Percentiles rank a stretch among this genome's conserved stretches.
Conservation (phyloP, 345 rosid genomes). For the Leavenworthia alabamica region DNA sequence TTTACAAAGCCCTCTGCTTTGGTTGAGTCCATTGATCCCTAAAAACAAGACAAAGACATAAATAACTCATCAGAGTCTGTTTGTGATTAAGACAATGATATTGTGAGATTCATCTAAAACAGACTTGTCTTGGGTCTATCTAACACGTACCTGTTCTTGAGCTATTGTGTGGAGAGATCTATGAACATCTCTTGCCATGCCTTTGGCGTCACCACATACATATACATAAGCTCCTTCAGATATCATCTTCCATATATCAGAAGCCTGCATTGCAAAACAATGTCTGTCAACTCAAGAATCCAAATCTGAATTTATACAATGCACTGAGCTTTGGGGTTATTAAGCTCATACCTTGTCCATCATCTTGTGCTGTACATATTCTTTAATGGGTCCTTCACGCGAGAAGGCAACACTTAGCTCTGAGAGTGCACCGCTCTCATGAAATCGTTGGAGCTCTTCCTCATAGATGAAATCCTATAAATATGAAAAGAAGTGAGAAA, state of each 20-base stretch:
- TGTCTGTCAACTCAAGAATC: background rate
- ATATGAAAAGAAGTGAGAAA: background rate
- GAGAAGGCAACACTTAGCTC: constrained; percentile 83
- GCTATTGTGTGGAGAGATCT: constrained; percentile 74
- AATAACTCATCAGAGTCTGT: background rate
- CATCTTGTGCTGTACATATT: constrained; percentile 97
- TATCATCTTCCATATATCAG: constrained; percentile 72
- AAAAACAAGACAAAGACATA: constrained; percentile 9
- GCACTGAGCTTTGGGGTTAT: background rate
- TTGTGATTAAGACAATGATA: constrained; percentile 1
- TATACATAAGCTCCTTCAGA: constrained; percentile 77
- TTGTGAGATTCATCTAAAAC: background rate
- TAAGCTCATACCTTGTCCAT: constrained; percentile 50
- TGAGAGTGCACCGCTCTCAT: constrained; percentile 65
- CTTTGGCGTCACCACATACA: constrained; percentile 99
- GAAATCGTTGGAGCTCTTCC: constrained; percentile 67
- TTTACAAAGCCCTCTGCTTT: constrained; percentile 86
- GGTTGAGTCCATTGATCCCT: constrained; percentile 76
- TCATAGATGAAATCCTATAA: constrained; percentile 82
- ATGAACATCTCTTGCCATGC: constrained; percentile 98
- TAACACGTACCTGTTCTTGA: constrained; percentile 67
- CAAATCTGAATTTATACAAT: background rate
- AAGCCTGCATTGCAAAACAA: constrained; percentile 41
- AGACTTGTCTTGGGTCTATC: background rate
- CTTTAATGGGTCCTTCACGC: constrained; percentile 90